phyloP scores from a whole-genome alignment of 1,139 yeast species.

The Hemisphaericaspora subhashii region DNA sequence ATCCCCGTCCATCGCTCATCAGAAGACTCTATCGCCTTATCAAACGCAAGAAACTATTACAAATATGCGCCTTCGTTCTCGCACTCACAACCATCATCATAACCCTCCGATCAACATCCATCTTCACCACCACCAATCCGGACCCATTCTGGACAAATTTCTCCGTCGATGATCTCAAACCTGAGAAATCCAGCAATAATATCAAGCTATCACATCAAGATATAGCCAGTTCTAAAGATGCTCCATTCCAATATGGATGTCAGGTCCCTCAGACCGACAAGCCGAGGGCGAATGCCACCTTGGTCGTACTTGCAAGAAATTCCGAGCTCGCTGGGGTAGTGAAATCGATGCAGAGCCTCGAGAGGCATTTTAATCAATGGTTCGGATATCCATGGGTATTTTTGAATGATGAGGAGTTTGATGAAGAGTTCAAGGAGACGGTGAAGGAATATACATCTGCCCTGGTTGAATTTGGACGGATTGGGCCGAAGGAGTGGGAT shows the following conservation, averaged over 20 bases:
- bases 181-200: not conserved
- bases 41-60: not conserved
- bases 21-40: not conserved
- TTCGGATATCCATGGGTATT: slow-evolving; percentile 88
- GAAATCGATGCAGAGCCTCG: slow-evolving; percentile 68
- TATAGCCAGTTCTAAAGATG: slow-evolving; percentile 32
- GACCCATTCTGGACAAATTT: slow-evolving; percentile 13
- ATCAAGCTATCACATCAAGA: slow-evolving; percentile 22
- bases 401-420: slow-evolving; percentile 74
- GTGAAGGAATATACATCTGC: slow-evolving; percentile 54
- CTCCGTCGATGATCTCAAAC: slow-evolving; percentile 1
- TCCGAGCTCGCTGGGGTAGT: slow-evolving; percentile 69
- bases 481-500: slow-evolving; percentile 70
- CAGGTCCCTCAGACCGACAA: slow-evolving; percentile 32
- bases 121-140: not conserved
- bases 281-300: slow-evolving; percentile 68
- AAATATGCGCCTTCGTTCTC: not conserved
- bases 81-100: not conserved
- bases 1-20: not conserved
- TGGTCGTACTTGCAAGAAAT: slow-evolving; percentile 81
- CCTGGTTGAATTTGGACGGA: slow-evolving; percentile 65
- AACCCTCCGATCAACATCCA: not conserved
- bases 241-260: slow-evolving; percentile 57
- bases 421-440: slow-evolving; percentile 55
- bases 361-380: slow-evolving; percentile 88